Base-by-base conservation (phyloP, 352 stramenopile genomes). In the Phytophthora cactorum region DNA sequence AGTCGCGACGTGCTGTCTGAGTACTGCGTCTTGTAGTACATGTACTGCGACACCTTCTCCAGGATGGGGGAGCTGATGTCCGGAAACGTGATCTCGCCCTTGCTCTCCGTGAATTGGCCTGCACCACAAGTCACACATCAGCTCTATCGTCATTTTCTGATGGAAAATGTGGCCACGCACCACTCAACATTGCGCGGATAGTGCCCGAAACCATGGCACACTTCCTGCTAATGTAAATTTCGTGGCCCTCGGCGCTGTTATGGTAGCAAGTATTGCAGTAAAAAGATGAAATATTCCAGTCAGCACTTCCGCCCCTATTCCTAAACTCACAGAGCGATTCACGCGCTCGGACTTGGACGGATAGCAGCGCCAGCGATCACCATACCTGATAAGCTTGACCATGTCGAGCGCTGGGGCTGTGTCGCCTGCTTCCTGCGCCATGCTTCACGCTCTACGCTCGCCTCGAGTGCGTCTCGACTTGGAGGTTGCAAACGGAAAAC, bases 11-110 rank as follows among this genome's bases (percentile, higher is more conserved):
- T 96, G 67, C 89, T 97, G 74, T 99, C 98, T 22, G 89, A 96
- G 78, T 98, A 98, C 76, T 91, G 81, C 47, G 89, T 90, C 86
- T 99, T 99, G 86, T 99, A 99, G 84, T 99, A 98, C 66, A 99
- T 91, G 87, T 99, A 99, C 79, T 99, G 93, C 46, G 97, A 97
- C 34, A 98, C 93, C 68, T 98, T 98, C 75, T 99, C 98, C 17
- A 99, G 75, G 64, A 99, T 98, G 31, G 89, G 86, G 25, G 92
- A 95, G 50, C 91, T 92, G 70, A 99, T 99, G 62, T 93, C 97
- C 0, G 96, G 96, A 73, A 99, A 99, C 34, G 86, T 92, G 74
- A 99, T 98, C 73, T 99, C 93, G 60, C 94, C 94, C 66, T 96
- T 94, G 83, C 86, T 97, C 69, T 98, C 92, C 17, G 84, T 95